Percentiles rank a stretch among this genome's conserved stretches.
Evolutionary conservation across 2,329 filamentous ascomycete genomes (phyloP).

Genomic region (Berkeleyomyces rouxiae): DNA sequence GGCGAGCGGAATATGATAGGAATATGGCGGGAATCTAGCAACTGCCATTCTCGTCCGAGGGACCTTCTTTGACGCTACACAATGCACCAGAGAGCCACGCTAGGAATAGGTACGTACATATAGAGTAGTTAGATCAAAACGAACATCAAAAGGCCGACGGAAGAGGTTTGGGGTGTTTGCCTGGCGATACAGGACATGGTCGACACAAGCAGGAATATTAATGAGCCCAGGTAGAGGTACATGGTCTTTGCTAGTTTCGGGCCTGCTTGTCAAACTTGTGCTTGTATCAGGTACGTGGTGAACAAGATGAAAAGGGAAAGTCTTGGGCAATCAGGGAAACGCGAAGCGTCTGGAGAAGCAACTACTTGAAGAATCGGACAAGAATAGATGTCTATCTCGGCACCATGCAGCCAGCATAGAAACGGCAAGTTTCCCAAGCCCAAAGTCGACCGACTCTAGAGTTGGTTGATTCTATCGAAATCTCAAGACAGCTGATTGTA

Average conservation of each 20-base stretch:
- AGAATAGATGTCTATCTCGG: neutral
- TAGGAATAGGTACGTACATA: neutral
- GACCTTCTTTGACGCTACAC: neutral
- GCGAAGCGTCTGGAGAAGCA: neutral
- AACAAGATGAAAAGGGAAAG: neutral
- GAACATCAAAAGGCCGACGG: neutral
- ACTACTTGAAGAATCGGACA: neutral
- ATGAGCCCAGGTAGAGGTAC: neutral
- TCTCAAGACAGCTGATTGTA: no score
- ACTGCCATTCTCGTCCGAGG: neutral
- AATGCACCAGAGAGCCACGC: neutral
- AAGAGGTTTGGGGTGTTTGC: neutral
- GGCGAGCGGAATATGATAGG: neutral
- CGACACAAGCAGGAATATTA: neutral
- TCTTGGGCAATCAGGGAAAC: neutral
- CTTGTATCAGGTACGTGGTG: neutral
- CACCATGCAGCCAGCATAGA: neutral
- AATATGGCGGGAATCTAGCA: neutral
- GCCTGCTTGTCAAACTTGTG: neutral
- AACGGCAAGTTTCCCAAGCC: no score
- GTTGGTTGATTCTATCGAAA: no score
- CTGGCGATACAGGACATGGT: neutral
- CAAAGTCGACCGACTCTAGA: no score
- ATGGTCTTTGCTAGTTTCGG: neutral
- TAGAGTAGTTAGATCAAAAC: neutral